Conservation (phyloP, 2,329 filamentous ascomycete genomes). For the Diaporthe citriasiana region DNA sequence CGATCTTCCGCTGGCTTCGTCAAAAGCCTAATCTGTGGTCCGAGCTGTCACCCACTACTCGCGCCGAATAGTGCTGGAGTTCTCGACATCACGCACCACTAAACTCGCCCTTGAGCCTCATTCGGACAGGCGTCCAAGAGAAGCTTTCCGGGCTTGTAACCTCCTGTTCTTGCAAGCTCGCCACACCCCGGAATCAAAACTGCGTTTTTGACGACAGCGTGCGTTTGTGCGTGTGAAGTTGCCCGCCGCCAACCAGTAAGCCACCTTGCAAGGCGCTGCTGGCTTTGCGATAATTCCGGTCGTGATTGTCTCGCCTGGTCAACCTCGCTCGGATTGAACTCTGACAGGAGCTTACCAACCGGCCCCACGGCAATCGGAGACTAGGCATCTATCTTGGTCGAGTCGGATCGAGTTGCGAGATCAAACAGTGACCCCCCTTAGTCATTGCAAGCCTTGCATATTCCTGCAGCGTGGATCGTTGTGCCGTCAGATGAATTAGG, state of each 20-base stretch:
- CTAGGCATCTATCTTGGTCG: slow-evolving; percentile 19
- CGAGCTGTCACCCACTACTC: slow-evolving; percentile 10
- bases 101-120: slow-evolving; percentile 11
- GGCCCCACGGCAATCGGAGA: slow-evolving; percentile 20
- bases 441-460: slow-evolving; percentile 36
- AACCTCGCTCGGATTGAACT: slow-evolving; percentile 27
- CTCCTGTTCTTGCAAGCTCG: slow-evolving; percentile 10
- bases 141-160: slow-evolving; percentile 1
- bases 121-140: not conserved
- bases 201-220: slow-evolving; percentile 13
- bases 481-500: slow-evolving; percentile 45
- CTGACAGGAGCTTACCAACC: slow-evolving; percentile 26
- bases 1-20: slow-evolving; percentile 24
- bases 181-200: not conserved
- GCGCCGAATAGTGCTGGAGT: not conserved
- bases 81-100: slow-evolving; percentile 11
- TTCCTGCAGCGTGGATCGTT: slow-evolving; percentile 28
- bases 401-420: slow-evolving; percentile 25
- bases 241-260: not conserved
- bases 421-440: slow-evolving; percentile 24
- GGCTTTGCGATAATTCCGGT: not conserved
- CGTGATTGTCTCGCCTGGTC: slow-evolving; percentile 22
- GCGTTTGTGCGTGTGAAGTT: slow-evolving; percentile 10
- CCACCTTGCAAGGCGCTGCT: not conserved
- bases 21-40: slow-evolving; percentile 35